Evolutionary conservation across 257 asterid genomes (phyloP).

Genomic region (Solanum clarkiae): DNA sequence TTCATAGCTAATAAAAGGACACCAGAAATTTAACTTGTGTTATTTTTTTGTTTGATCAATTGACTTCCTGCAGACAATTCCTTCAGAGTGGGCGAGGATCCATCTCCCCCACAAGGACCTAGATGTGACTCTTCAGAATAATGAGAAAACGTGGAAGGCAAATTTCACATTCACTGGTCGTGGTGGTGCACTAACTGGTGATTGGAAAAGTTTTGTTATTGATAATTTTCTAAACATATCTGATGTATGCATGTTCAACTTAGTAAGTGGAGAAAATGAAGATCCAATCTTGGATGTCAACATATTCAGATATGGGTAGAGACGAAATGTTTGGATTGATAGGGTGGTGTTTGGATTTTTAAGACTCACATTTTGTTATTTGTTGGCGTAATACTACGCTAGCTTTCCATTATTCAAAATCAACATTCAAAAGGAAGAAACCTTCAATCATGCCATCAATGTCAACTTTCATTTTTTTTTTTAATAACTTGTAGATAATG

Average conservation of each 20-base stretch:
- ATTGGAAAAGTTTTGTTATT: constrained; percentile 24
- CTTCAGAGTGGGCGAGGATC: constrained; percentile 18
- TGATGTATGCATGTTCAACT: constrained; percentile 19
- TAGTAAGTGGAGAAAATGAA: not conserved
- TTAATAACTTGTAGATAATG: too few relatives aligned
- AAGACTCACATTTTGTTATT: too few relatives aligned
- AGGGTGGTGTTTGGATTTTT: too few relatives aligned
- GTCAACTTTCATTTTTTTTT: not conserved
- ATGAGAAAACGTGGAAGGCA: constrained; percentile 8
- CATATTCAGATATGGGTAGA: not conserved
- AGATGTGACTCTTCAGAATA: constrained; percentile 2
- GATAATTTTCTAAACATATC: constrained; percentile 17
- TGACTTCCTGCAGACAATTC: constrained; percentile 16
- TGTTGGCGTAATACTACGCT: not conserved
- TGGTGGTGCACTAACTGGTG: constrained; percentile 14
- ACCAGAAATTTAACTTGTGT: not conserved
- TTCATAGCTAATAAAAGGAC: not conserved
- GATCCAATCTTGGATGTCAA: not conserved
- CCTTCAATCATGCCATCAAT: not conserved
- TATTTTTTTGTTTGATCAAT: not conserved
- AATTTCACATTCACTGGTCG: not conserved
- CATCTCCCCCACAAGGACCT: constrained; percentile 7
- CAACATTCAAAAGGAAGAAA: not conserved
- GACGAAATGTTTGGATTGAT: too few relatives aligned
- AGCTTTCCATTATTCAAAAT: not conserved